These are phyloP conservation scores for Spergularia bocconei DNA, from an alignment of 148 eudicot genomes.

Conservation along the genomic window DNA sequence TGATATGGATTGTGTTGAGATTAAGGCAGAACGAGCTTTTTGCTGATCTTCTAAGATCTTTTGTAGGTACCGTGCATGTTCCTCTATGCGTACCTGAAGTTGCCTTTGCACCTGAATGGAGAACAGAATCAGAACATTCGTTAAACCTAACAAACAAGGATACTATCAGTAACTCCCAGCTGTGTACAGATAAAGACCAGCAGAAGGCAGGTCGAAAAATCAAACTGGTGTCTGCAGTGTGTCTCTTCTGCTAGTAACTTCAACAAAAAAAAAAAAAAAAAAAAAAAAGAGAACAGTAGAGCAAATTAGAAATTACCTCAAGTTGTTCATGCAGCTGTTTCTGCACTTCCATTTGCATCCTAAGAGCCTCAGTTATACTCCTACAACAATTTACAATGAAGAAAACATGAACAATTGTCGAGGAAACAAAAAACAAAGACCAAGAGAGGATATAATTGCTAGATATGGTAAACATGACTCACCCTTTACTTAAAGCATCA, in stretches of 20 bases:
- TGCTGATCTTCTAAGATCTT: slow-evolving; percentile 48
- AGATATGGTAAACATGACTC: slow-evolving; percentile 7
- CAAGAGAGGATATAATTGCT: not conserved
- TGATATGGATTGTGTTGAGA: slow-evolving; percentile 26
- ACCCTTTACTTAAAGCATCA: slow-evolving; percentile 33
- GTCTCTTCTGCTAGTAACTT: too few species aligned
- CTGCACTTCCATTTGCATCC: slow-evolving; percentile 48
- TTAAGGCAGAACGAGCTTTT: slow-evolving; percentile 30
- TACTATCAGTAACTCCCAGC: too few species aligned
- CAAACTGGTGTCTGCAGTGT: too few species aligned
- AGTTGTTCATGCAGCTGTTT: slow-evolving; percentile 49
- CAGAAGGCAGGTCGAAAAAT: too few species aligned
- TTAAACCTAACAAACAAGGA: not conserved
- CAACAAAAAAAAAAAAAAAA: not conserved
- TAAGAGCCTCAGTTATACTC: slow-evolving; percentile 35
- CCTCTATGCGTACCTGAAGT: slow-evolving; percentile 47
- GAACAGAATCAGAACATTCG: slow-evolving; percentile 4
- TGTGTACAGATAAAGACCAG: not conserved
- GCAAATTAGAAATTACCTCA: slow-evolving; percentile 25
- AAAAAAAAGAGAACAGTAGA: not conserved
- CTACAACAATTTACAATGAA: not conserved
- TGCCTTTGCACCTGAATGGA: slow-evolving; percentile 36
- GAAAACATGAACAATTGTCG: not conserved
- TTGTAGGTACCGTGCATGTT: slow-evolving; percentile 45
- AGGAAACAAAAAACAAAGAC: not conserved